Evolutionary conservation across 2,329 filamentous ascomycete genomes (phyloP).

Genomic region (Orbilia oligospora): DNA sequence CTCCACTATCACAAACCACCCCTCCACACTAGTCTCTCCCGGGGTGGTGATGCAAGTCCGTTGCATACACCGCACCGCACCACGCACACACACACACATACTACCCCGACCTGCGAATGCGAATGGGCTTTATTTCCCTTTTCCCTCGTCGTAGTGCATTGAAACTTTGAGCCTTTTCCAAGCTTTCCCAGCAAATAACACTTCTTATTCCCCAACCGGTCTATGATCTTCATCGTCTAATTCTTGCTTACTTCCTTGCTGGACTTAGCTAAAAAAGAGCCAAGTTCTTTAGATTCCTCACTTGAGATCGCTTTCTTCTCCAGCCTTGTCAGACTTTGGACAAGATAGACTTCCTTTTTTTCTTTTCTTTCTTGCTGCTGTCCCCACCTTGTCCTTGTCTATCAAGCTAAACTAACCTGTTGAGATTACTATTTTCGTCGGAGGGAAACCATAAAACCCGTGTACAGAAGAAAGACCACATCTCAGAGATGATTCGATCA

Average conservation of each 20-base stretch:
- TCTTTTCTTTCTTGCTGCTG: background rate
- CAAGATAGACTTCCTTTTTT: slow-evolving; percentile 35
- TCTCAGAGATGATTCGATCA: slow-evolving; percentile 47
- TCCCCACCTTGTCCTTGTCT: slow-evolving; percentile 22
- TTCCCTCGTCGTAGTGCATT: slow-evolving; percentile 16
- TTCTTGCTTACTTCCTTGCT: slow-evolving; percentile 58
- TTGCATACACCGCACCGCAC: slow-evolving; percentile 43
- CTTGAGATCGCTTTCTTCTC: slow-evolving; percentile 37
- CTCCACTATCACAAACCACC: slow-evolving; percentile 13
- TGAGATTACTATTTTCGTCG: slow-evolving; percentile 59
- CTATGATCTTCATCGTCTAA: slow-evolving; percentile 47
- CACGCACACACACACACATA: slow-evolving; percentile 25
- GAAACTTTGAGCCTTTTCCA: slow-evolving; percentile 50
- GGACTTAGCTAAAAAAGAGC: slow-evolving; percentile 47
- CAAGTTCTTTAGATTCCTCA: slow-evolving; percentile 45
- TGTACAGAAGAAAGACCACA: slow-evolving; percentile 7
- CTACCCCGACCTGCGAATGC: slow-evolving; percentile 1
- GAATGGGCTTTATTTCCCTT: slow-evolving; percentile 32
- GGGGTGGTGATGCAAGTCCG: slow-evolving; percentile 57
- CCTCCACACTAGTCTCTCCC: slow-evolving; percentile 20
- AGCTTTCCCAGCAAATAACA: slow-evolving; percentile 34
- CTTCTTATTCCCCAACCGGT: slow-evolving; percentile 37
- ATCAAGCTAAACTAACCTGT: slow-evolving; percentile 39
- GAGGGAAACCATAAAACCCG: slow-evolving; percentile 14
- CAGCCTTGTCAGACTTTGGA: slow-evolving; percentile 54